Percentiles rank a stretch among this genome's conserved stretches.
Evolutionary conservation across 2,329 filamentous ascomycete species (phyloP).

Genomic region (Epichloe gansuensis): DNA sequence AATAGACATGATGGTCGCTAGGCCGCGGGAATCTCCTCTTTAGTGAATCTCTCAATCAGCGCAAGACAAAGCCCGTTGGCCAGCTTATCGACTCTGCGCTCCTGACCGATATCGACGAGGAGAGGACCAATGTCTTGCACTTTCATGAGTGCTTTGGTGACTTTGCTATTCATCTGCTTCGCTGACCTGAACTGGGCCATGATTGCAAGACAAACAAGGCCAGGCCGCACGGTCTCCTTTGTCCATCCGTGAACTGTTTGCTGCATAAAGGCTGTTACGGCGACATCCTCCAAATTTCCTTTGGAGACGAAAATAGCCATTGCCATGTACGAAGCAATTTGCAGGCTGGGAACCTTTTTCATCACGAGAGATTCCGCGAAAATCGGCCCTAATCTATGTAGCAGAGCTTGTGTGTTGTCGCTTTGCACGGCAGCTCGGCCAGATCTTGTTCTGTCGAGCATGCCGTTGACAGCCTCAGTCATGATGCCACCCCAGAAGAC

Average conservation of each 20-base stretch:
- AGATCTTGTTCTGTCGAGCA: slow-evolving; percentile 65
- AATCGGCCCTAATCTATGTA: slow-evolving; percentile 53
- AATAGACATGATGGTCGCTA: slow-evolving; percentile 49
- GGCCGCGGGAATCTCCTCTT: slow-evolving; percentile 45
- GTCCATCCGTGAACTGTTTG: slow-evolving; percentile 71
- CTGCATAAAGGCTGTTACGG: slow-evolving; percentile 82
- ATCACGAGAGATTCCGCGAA: slow-evolving; percentile 69
- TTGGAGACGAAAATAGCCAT: slow-evolving; percentile 77
- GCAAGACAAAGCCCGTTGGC: slow-evolving; percentile 60
- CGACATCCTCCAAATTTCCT: slow-evolving; percentile 62
- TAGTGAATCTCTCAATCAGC: slow-evolving; percentile 47
- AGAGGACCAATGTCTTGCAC: slow-evolving; percentile 46
- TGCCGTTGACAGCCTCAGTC: slow-evolving; percentile 72
- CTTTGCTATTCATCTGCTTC: slow-evolving; percentile 54
- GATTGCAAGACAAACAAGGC: slow-evolving; percentile 68
- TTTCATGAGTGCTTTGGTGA: slow-evolving; percentile 57
- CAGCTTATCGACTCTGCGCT: slow-evolving; percentile 58
- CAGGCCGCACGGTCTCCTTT: slow-evolving; percentile 57
- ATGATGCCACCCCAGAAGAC: slow-evolving; percentile 87
- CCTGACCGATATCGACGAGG: slow-evolving; percentile 48
- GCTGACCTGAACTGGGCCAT: slow-evolving; percentile 68
- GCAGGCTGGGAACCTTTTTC: slow-evolving; percentile 64
- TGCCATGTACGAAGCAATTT: slow-evolving; percentile 85
- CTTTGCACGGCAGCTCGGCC: slow-evolving; percentile 65
- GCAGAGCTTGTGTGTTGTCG: slow-evolving; percentile 69